These are phyloP conservation scores for Schwanniomyces polymorphus DNA, from an alignment of 805 yeast species.

Conservation along the genomic window DNA sequence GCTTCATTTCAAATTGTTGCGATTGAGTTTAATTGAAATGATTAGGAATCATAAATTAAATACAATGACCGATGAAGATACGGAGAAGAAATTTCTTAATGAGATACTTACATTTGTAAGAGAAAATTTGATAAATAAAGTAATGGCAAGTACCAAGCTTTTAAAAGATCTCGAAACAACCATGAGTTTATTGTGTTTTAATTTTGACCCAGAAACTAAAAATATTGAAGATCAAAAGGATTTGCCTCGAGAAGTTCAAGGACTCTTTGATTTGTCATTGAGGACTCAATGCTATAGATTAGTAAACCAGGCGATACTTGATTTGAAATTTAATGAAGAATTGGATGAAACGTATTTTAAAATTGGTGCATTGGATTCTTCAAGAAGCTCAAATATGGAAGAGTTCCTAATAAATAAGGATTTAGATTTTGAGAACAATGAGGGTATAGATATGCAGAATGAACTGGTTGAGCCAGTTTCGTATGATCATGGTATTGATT, in stretches of 20 bases:
- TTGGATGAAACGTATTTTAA: conserved; percentile 1
- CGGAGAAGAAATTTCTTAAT: conserved; percentile 51
- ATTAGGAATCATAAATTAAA: conserved; percentile 51
- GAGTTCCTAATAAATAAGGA: conserved; percentile 11
- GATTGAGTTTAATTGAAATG: conserved; percentile 78
- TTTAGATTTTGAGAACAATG: conserved; percentile 3
- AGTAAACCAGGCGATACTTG: conserved; percentile 67
- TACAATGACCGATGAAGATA: conserved; percentile 12
- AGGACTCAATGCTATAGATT: conserved; percentile 66
- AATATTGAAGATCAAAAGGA: conserved; percentile 36
- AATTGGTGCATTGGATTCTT: conserved; percentile 9
- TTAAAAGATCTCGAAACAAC: conserved; percentile 76
- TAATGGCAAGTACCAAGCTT: conserved; percentile 55
- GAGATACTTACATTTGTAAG: conserved; percentile 59
- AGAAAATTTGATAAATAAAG: conserved; percentile 60
- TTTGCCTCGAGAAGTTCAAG: conserved; percentile 55
- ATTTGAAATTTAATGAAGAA: conserved; percentile 20
- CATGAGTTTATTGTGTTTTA: conserved; percentile 73
- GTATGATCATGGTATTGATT: conserved; percentile 7
- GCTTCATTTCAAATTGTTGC: conserved; percentile 69
- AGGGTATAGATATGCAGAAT: conserved; percentile 8
- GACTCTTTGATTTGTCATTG: conserved; percentile 57
- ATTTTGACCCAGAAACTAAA: conserved; percentile 31
- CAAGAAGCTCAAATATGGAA: conserved; percentile 18
- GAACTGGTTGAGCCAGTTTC: conserved; percentile 1